phyloP scores from a whole-genome alignment of 192 early-diverging fungal genomes.

The Umbelopsis sp. region DNA sequence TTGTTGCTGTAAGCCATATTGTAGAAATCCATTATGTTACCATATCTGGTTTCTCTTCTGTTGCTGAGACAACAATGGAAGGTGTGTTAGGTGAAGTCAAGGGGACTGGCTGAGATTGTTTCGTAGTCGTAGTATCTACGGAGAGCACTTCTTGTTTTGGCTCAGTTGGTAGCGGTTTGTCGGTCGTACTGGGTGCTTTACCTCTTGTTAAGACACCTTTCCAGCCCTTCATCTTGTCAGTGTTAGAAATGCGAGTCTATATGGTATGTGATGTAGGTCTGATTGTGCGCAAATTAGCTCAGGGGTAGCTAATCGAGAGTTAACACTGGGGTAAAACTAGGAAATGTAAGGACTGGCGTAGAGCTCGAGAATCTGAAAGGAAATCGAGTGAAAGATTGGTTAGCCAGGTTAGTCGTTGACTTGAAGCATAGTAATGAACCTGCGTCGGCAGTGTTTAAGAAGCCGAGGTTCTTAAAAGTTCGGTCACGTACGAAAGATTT shows the following conservation, averaged over 20 bases:
- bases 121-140: not conserved
- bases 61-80: constrained; percentile 1
- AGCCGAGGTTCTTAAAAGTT: not conserved
- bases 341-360: not conserved
- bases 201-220: constrained; percentile 18
- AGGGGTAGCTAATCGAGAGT: constrained; percentile 7
- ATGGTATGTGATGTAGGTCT: constrained; percentile 4
- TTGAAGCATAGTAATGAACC: too few relatives aligned
- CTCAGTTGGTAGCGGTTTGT: constrained; percentile 7
- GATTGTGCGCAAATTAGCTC: constrained; percentile 2
- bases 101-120: constrained; percentile 14
- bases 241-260: not conserved
- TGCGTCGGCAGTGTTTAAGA: not conserved
- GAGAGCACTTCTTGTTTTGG: constrained; percentile 19
- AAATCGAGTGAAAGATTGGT: not conserved
- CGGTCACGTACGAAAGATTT: not conserved
- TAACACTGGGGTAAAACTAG: not conserved
- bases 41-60: constrained; percentile 12
- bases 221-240: constrained; percentile 18
- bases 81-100: constrained; percentile 8
- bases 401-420: too few relatives aligned
- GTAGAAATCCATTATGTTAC: not conserved
- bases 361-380: not conserved
- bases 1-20: not conserved
- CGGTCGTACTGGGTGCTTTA: constrained; percentile 1